Percentiles rank a stretch among this genome's conserved stretches.
phyloP scores from a whole-genome alignment of 2,329 filamentous ascomycete species.

The Xylariales sp. region DNA sequence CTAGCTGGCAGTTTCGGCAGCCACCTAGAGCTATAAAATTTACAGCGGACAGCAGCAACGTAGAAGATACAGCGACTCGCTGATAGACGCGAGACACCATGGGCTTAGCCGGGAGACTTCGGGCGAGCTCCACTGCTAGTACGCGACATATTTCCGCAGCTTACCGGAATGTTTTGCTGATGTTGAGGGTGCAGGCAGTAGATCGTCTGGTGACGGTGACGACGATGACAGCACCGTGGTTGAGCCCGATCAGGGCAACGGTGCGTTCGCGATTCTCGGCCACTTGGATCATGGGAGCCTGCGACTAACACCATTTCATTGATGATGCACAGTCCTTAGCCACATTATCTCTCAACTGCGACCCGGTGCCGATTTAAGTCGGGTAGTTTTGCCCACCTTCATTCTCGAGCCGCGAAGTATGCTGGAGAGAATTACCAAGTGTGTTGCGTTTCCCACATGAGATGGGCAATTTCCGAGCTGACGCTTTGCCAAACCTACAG shows the following conservation, averaged over 20 bases:
- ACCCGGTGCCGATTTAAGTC: conserved; percentile 89
- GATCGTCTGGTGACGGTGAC: conserved; percentile 47
- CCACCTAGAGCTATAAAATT: too few relatives aligned
- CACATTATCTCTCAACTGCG: conserved; percentile 97
- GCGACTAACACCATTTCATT: too few relatives aligned
- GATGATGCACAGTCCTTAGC: conserved; percentile 66
- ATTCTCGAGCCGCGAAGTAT: conserved; percentile 97
- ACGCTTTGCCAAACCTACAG: too few relatives aligned
- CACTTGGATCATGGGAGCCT: too few relatives aligned
- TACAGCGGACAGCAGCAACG: too few relatives aligned
- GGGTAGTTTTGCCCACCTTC: conserved; percentile 93
- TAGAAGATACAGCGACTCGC: too few relatives aligned
- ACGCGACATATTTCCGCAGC: too few relatives aligned
- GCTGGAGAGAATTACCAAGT: conserved; percentile 99
- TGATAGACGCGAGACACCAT: neutral
- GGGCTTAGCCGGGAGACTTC: neutral
- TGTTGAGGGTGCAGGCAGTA: conserved; percentile 16
- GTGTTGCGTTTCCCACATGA: too few relatives aligned
- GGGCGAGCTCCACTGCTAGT: neutral
- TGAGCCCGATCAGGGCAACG: conserved; percentile 90
- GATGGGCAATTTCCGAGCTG: too few relatives aligned
- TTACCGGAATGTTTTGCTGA: too few relatives aligned
- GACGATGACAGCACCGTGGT: conserved; percentile 78
- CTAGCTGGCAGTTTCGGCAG: too few relatives aligned
- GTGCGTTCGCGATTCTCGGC: conserved; percentile 53